phyloP scores from a whole-genome alignment of 139 green algal genomes.

The Desmodesmus armatus region DNA sequence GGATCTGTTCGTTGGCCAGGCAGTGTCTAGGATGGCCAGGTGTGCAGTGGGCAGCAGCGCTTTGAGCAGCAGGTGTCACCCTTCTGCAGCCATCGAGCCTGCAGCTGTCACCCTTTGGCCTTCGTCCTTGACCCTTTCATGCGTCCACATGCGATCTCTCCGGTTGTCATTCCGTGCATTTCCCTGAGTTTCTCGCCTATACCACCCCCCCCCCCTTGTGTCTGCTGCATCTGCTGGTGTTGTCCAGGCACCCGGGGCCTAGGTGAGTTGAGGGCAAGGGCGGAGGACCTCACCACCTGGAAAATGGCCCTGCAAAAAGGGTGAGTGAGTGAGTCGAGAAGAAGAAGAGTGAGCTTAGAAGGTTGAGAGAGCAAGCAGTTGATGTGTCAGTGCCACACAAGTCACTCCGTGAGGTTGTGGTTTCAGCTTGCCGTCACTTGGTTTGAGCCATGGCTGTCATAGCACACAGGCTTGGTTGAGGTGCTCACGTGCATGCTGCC shows the following conservation, averaged over 20 bases:
- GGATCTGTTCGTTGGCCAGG: too few relatives aligned
- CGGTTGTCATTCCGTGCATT: too few relatives aligned
- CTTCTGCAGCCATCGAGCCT: background rate
- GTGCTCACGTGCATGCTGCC: background rate
- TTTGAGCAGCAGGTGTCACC: background rate
- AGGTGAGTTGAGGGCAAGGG: background rate
- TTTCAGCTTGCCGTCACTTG: background rate
- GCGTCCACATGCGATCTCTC: too few relatives aligned
- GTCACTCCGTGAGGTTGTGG: background rate
- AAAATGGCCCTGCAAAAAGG: slow-evolving; percentile 69
- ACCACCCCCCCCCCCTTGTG: too few relatives aligned
- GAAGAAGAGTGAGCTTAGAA: too few relatives aligned
- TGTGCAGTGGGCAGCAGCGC: too few relatives aligned
- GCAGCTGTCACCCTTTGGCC: background rate
- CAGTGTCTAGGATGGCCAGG: too few relatives aligned
- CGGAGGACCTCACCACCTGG: slow-evolving; percentile 55
- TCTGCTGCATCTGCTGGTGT: background rate
- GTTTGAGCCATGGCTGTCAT: background rate
- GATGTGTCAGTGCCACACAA: too few relatives aligned
- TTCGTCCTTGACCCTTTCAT: too few relatives aligned
- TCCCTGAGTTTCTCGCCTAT: too few relatives aligned
- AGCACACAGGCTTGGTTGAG: slow-evolving; percentile 6
- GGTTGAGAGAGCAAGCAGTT: too few relatives aligned
- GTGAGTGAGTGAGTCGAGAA: slow-evolving; percentile 39
- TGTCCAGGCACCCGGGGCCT: background rate